Evolutionary conservation across 768 basidiomycete genomes (phyloP), one percentile per base, ranked within the genome.

Genomic region (Hypholoma sublateritium): DNA sequence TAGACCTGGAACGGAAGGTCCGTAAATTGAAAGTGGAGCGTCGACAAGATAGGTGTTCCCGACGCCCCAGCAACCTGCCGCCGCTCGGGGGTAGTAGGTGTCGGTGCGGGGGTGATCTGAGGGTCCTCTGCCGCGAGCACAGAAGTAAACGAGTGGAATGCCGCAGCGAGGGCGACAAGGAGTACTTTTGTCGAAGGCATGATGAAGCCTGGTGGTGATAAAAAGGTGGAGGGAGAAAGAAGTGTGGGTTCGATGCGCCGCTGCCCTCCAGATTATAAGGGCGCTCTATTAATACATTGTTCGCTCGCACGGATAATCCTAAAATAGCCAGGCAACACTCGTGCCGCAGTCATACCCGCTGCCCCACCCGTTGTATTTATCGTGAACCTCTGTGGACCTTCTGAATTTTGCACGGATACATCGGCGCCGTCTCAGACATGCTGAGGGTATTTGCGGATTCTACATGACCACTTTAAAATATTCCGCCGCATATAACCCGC

Each of bases 21-120:
- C 11, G 60, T 62, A 54, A 52, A 62, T 8, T 58, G 58, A 37
- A 48, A 62, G 42, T 57, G 46, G 34, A 64, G 43, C 16, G 60
- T 64, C 1, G 62, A 64, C 24, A 64, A 53, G 37, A 64, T 64
- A 21, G 62, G 62, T 2, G 62, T 63, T 21, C 62, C 62, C 9
- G 58, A 34, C 21, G 21, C 62, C 5, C 59, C 57, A 21, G 62
- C 59, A 17, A 55, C 58, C 41, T 61, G 60, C 37, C 62, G 36
- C 36, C 25, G 35, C 19, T 36, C 50, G 36, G 22, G 36, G 44
- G 57, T 48, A 2, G 51, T 56, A 11, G 63, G 60, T 1, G 59
- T 57, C 5, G 54, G 59, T 3, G 59, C 46, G 4, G 48, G 50
- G 17, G 62, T 62, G n/a, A 62, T 59, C 16, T 53, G 32, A 12